Percentiles rank a stretch among this genome's conserved stretches.
Conservation (phyloP, 192 early-diverging fungal genomes). For the Backusella circina region DNA sequence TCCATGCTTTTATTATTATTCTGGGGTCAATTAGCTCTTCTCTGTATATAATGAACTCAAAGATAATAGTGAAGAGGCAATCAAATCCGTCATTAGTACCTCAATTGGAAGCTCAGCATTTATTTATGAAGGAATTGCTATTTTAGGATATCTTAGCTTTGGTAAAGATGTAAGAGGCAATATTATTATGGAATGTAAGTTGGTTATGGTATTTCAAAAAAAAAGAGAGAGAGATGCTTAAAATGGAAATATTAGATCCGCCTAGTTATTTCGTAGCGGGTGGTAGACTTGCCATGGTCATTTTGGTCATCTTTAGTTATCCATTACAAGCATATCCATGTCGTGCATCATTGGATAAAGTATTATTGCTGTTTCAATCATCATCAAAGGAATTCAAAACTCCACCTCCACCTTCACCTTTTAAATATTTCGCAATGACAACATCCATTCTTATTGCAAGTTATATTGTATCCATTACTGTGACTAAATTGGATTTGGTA, state of each 20-base stretch:
- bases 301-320: slow-evolving; percentile 87
- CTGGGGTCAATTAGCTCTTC: slow-evolving; percentile 64
- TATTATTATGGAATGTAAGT: slow-evolving; percentile 74
- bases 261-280: slow-evolving; percentile 65
- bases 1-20: not conserved
- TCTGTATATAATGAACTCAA: slow-evolving; percentile 92
- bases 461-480: slow-evolving; percentile 71
- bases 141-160: slow-evolving; percentile 93
- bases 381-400: slow-evolving; percentile 9
- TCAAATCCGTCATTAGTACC: slow-evolving; percentile 65
- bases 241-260: slow-evolving; percentile 50
- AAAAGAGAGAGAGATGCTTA: slow-evolving; percentile 21
- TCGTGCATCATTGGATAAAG: slow-evolving; percentile 86
- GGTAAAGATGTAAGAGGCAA: slow-evolving; percentile 82
- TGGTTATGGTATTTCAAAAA: slow-evolving; percentile 76
- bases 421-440: slow-evolving; percentile 64
- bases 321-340: slow-evolving; percentile 94
- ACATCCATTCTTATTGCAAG: slow-evolving; percentile 61
- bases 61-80: slow-evolving; percentile 70
- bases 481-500: slow-evolving; percentile 77
- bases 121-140: slow-evolving; percentile 83
- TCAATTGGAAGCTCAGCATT: slow-evolving; percentile 76
- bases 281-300: slow-evolving; percentile 84
- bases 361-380: slow-evolving; percentile 42
- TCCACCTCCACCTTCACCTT: slow-evolving; percentile 40